Evolutionary conservation across 306 rosid genomes (phyloP).

Genomic region (Sicyos baderoa): DNA sequence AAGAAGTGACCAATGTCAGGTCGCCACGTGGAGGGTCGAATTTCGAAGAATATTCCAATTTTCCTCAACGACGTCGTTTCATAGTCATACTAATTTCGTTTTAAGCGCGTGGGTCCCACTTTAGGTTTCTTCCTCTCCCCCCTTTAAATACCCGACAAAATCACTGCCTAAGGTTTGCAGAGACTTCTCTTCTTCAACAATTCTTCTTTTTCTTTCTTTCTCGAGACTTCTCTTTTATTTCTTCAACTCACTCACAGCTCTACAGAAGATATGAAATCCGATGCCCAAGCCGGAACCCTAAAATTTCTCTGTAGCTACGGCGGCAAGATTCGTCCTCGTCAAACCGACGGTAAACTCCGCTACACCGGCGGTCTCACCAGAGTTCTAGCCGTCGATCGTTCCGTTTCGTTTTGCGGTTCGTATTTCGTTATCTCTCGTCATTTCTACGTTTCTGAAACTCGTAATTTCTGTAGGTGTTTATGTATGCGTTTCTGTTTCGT

Average conservation of each 20-base stretch:
- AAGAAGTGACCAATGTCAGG: neutral
- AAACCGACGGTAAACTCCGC: slow-evolving; percentile 61
- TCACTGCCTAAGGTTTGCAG: slow-evolving; percentile 34
- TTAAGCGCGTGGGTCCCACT: slow-evolving; percentile 34
- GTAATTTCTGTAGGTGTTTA: neutral
- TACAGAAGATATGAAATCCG: slow-evolving; percentile 9
- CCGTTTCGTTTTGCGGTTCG: slow-evolving; percentile 59
- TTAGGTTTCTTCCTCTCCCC: slow-evolving; percentile 5
- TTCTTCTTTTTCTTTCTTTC: neutral
- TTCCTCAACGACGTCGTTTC: slow-evolving; percentile 14
- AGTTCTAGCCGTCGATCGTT: slow-evolving; percentile 52
- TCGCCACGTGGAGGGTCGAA: neutral
- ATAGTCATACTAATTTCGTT: neutral
- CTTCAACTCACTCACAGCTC: neutral
- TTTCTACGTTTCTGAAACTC: neutral
- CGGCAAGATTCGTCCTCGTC: slow-evolving; percentile 75
- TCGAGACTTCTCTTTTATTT: neutral
- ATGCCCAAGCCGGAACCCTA: slow-evolving; percentile 14
- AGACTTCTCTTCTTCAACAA: neutral
- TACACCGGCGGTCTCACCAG: slow-evolving; percentile 79
- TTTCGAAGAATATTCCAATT: neutral
- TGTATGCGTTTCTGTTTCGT: neutral
- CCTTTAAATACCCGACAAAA: slow-evolving; percentile 40
- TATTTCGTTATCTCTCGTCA: neutral
- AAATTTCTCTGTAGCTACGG: slow-evolving; percentile 83